Percentiles rank a stretch among this genome's conserved stretches.
These are phyloP conservation scores for Trypanosoma vivax DNA, from an alignment of 208 protist genomes.

Conservation along the genomic window DNA sequence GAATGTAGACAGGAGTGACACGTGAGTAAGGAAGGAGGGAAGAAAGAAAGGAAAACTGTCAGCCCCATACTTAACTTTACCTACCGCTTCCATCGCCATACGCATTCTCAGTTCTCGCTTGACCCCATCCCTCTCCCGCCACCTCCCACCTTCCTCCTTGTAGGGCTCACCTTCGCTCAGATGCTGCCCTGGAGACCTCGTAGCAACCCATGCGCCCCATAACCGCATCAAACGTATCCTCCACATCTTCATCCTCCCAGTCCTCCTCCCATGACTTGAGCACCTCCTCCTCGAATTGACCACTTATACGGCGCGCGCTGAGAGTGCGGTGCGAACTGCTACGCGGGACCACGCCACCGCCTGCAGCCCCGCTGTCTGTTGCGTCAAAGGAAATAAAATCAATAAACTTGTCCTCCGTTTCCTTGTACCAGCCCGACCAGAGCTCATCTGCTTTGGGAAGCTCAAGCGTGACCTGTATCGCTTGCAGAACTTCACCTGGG, in stretches of 20 bases:
- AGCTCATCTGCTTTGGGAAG: conserved; percentile 54
- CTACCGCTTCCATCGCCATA: too few species aligned
- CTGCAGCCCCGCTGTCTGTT: conserved; percentile 7
- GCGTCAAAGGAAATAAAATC: conserved; percentile 80
- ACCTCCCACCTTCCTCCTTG: too few species aligned
- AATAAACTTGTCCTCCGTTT: conserved; percentile 65
- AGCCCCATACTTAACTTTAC: too few species aligned
- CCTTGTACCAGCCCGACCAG: conserved; percentile 83
- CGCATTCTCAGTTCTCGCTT: too few species aligned
- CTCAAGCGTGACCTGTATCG: conserved; percentile 31
- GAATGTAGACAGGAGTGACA: too few species aligned
- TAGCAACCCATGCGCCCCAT: conserved; percentile 75
- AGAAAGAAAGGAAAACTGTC: too few species aligned
- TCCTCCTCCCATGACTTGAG: conserved; percentile 87
- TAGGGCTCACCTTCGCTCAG: background rate
- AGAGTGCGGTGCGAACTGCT: conserved; percentile 66
- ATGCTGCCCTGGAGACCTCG: conserved; percentile 38
- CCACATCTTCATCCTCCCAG: conserved; percentile 90
- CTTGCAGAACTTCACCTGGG: conserved; percentile 44
- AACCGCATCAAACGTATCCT: conserved; percentile 85
- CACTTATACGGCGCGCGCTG: conserved; percentile 78
- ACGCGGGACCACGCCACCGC: conserved; percentile 11
- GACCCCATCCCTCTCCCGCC: too few species aligned
- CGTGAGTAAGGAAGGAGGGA: too few species aligned
- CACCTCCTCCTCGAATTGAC: conserved; percentile 88